Base-by-base conservation (phyloP, 1,284 basidiomycete genomes). In the Microbotryomycetes sp. region DNA sequence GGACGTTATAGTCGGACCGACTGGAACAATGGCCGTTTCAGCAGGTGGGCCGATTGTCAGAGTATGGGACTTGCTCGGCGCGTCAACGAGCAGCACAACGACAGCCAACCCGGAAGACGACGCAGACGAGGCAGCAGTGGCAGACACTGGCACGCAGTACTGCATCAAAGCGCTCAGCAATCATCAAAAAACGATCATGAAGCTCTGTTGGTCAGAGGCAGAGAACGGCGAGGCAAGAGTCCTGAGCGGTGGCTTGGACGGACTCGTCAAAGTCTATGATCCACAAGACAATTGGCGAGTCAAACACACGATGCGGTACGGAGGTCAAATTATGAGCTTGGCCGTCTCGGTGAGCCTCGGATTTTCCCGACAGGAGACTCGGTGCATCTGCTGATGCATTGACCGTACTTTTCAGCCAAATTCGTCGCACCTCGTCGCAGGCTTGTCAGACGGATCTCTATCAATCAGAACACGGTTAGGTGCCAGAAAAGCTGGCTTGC, bases 181-280 rank as follows among this genome's bases (percentile, higher is more conserved):
- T 77, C 96, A 99, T 75, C 94, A 97, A 76, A 99, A 99, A 79
- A 94, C 93, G 0, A 85, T 99, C 62, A 98, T 94, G 0, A 83
- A 88, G 24, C 80, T 97, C 48, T 67, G 65, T 51, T 69, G 67
- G 65, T 61, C 59, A 3, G 66, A 67, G 60, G 48, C 62, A 21
- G 66, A 65, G 51, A 53, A 91, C 72, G 76, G 86, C 18, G 82
- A 81, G 21, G 82, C 84, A 68, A 82, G 93, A 27, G 81, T 98
- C 3, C 79, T 99, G 51, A 92, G 90, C 0, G 96, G 89, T 35
- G 86, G 89, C 31, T 78, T 99, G 63, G 96, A 99, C 74, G 91
- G 93, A 68, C 88, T 99, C 85, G 91, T 98, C 61, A 99, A 99
- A 78, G 92, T 97, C 24, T 99, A 98, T 78, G 93, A 98, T 74